Conservation (phyloP, 805 yeast species). For the Metschnikowia santaceciliae region DNA sequence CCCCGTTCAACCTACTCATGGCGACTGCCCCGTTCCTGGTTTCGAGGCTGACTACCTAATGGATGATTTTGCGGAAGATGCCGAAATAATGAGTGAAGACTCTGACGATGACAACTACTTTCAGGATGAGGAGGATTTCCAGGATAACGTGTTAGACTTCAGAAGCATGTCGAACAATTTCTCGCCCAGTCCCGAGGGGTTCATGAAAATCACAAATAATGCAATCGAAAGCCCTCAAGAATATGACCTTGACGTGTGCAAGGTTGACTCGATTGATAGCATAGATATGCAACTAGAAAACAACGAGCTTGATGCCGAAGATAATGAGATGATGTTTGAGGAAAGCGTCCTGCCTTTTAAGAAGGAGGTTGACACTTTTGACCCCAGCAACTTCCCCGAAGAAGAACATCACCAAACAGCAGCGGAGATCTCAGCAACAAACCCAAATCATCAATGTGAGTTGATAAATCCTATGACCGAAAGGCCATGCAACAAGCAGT, state of each 20-base stretch:
- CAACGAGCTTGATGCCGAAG: neutral
- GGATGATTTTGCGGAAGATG: constrained; percentile 38
- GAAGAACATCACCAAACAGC: constrained; percentile 21
- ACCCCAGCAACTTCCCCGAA: constrained; percentile 1
- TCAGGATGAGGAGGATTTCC: constrained; percentile 29
- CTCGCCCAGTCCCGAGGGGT: neutral
- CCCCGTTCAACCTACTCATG: constrained; percentile 2
- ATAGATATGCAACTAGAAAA: constrained; percentile 8
- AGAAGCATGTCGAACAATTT: neutral
- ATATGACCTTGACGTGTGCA: constrained; percentile 4
- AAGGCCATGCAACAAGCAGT: constrained; percentile 66
- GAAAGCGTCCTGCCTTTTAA: neutral
- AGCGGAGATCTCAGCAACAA: constrained; percentile 30
- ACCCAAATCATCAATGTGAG: constrained; percentile 52
- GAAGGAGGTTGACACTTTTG: neutral
- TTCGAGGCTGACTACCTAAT: constrained; percentile 34
- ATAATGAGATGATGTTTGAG: constrained; percentile 1
- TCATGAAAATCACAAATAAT: constrained; percentile 8
- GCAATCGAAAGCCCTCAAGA: constrained; percentile 3
- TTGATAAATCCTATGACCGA: constrained; percentile 60
- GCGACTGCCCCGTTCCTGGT: constrained; percentile 25
- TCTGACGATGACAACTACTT: constrained; percentile 38
- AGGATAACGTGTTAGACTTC: constrained; percentile 16
- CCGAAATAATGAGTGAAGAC: constrained; percentile 39
- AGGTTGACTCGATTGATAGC: constrained; percentile 6